Evolutionary conservation across 331 rosid species (phyloP).

Genomic region (Quercus phellos): DNA sequence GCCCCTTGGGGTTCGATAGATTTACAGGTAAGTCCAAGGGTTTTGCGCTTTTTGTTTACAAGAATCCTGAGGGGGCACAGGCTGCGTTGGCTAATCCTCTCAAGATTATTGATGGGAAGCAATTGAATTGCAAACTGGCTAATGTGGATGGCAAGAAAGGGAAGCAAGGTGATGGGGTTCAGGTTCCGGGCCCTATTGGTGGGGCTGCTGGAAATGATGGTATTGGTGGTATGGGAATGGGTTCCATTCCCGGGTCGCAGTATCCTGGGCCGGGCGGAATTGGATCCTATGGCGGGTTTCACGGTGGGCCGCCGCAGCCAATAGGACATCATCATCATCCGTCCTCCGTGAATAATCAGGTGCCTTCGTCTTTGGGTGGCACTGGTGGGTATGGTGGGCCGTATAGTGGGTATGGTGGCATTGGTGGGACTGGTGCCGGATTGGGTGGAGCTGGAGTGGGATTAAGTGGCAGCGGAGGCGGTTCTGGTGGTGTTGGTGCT

Average conservation of each 20-base stretch:
- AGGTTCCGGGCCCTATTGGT: slow-evolving; percentile 19
- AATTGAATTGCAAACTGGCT: slow-evolving; percentile 70
- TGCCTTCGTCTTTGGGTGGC: slow-evolving; percentile 43
- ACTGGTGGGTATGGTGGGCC: slow-evolving; percentile 41
- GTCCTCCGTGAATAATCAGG: slow-evolving; percentile 46
- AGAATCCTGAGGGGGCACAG: slow-evolving; percentile 77
- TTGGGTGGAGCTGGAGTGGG: slow-evolving; percentile 47
- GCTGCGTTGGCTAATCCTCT: slow-evolving; percentile 70
- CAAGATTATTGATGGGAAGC: slow-evolving; percentile 76
- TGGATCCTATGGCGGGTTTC: slow-evolving; percentile 68
- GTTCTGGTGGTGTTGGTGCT: slow-evolving; percentile 28
- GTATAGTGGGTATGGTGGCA: slow-evolving; percentile 20
- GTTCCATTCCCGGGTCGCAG: slow-evolving; percentile 47
- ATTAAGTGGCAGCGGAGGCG: slow-evolving; percentile 27
- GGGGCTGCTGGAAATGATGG: slow-evolving; percentile 20
- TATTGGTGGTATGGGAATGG: slow-evolving; percentile 57
- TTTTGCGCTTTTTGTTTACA: slow-evolving; percentile 75
- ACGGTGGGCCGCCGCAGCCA: slow-evolving; percentile 65
- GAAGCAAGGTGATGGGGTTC: slow-evolving; percentile 54
- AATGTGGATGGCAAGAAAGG: slow-evolving; percentile 74
- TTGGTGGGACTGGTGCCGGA: slow-evolving; percentile 52
- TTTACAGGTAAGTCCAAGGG: slow-evolving; percentile 87
- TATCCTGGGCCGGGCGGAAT: slow-evolving; percentile 52
- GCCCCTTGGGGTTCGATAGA: slow-evolving; percentile 89
- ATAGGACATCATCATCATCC: slow-evolving; percentile 54